Conservation (phyloP, 148 eudicot genomes). For the Rhododendron mucronatum region DNA sequence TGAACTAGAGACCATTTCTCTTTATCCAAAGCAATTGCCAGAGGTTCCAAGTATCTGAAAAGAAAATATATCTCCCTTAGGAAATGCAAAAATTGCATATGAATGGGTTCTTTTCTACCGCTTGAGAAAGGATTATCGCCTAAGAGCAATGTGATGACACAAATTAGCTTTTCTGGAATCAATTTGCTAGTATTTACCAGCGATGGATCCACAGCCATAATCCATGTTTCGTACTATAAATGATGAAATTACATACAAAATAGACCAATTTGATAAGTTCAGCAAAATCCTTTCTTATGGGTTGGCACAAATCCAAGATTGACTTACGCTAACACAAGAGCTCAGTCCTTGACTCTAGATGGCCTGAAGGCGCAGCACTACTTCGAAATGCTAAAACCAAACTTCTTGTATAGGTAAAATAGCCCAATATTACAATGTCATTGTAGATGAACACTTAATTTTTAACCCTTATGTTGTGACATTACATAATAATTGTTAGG, state of each 20-base stretch:
- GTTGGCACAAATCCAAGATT: not conserved
- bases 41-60: constrained; percentile 86
- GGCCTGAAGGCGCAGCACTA: not conserved
- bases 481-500: not conserved
- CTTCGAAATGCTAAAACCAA: not conserved
- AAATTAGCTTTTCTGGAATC: not conserved
- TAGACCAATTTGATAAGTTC: not conserved
- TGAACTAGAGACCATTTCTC: constrained; percentile 97
- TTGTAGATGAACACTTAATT: not conserved
- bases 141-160: not conserved
- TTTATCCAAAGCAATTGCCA: constrained; percentile 84
- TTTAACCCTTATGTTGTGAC: not conserved
- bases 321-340: not conserved
- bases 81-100: not conserved
- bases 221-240: not conserved
- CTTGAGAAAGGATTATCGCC: not conserved
- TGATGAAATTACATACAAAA: not conserved
- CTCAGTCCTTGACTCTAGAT: not conserved
- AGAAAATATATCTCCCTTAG: not conserved
- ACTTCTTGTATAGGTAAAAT: not conserved
- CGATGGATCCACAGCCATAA: not conserved
- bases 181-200: not conserved
- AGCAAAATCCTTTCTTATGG: not conserved
- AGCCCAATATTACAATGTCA: not conserved
- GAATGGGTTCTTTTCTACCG: not conserved